These are phyloP conservation scores for Suillus luteus DNA, from an alignment of 768 basidiomycete genomes.

Conservation along the genomic window DNA sequence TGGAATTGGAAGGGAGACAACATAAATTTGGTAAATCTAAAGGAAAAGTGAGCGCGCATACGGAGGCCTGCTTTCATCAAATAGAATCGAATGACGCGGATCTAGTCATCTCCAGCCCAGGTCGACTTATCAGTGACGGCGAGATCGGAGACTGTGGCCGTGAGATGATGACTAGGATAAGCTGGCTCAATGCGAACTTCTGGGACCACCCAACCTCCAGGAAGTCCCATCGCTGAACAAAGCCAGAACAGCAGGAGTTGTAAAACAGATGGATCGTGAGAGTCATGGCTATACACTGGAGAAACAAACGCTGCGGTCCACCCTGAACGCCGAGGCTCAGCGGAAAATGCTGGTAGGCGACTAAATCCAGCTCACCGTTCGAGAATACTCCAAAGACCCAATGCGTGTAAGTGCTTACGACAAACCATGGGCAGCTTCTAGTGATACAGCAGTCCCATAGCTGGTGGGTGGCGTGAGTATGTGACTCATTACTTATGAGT, in stretches of 20 bases:
- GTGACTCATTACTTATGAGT: constrained; percentile 14
- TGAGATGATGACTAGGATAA: constrained; percentile 26
- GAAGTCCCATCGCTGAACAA: constrained; percentile 49
- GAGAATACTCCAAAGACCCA: constrained; percentile 49
- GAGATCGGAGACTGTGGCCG: constrained; percentile 30
- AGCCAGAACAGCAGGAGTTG: constrained; percentile 59
- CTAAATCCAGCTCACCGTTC: constrained; percentile 28
- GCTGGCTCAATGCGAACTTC: constrained; percentile 24
- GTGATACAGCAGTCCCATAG: constrained; percentile 43
- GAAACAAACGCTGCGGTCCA: constrained; percentile 57
- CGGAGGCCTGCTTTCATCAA: not conserved
- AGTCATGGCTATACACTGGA: constrained; percentile 43
- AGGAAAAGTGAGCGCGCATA: not conserved
- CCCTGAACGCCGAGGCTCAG: constrained; percentile 36
- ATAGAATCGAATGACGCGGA: constrained; percentile 5
- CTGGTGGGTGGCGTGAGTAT: constrained; percentile 20
- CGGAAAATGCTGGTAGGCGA: not conserved
- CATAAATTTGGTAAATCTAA: not conserved
- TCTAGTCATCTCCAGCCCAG: constrained; percentile 1
- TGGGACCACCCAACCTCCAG: constrained; percentile 33
- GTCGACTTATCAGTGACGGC: not conserved
- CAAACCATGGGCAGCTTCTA: constrained; percentile 39
- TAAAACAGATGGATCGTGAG: constrained; percentile 47
- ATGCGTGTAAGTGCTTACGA: constrained; percentile 44
- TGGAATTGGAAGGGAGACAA: constrained; percentile 2